phyloP scores from a whole-genome alignment of 768 basidiomycete species.

The Psilocybe subaeruginosa region DNA sequence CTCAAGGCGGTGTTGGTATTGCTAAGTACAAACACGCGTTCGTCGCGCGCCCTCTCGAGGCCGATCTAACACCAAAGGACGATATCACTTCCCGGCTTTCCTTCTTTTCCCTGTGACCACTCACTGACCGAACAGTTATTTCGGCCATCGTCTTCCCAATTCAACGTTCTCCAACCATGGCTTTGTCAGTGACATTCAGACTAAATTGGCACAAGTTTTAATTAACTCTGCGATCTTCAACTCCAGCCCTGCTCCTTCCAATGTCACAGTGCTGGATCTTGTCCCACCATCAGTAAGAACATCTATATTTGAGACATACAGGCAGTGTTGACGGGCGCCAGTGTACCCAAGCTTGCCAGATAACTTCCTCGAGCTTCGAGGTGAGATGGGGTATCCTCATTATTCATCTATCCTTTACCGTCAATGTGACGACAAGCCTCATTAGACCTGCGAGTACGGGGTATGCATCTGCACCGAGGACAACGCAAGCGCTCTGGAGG shows the following conservation, averaged over 20 bases:
- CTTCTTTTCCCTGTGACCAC: too few relatives aligned
- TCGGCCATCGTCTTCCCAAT: neutral
- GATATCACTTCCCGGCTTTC: too few relatives aligned
- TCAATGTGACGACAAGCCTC: neutral
- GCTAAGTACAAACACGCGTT: too few relatives aligned
- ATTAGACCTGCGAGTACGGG: slow-evolving; percentile 14
- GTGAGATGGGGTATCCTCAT: neutral
- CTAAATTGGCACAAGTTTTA: neutral
- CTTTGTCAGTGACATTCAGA: neutral
- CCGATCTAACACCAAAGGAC: too few relatives aligned
- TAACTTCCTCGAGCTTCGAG: neutral
- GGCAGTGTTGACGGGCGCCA: neutral
- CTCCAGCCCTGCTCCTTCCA: neutral
- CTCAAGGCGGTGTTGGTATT: too few relatives aligned
- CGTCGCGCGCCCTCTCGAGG: too few relatives aligned
- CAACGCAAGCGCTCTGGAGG: slow-evolving; percentile 6
- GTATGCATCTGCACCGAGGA: slow-evolving; percentile 17
- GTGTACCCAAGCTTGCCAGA: slow-evolving; percentile 8
- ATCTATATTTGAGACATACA: too few relatives aligned
- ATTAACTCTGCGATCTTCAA: neutral
- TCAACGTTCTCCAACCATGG: neutral
- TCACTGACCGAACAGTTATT: too few relatives aligned
- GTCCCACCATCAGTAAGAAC: slow-evolving; percentile 7
- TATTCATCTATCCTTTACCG: neutral
- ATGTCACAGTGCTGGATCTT: neutral